These are phyloP conservation scores for Ceratocystis variospora DNA, from an alignment of 2,329 filamentous ascomycete genomes.

Conservation along the genomic window DNA sequence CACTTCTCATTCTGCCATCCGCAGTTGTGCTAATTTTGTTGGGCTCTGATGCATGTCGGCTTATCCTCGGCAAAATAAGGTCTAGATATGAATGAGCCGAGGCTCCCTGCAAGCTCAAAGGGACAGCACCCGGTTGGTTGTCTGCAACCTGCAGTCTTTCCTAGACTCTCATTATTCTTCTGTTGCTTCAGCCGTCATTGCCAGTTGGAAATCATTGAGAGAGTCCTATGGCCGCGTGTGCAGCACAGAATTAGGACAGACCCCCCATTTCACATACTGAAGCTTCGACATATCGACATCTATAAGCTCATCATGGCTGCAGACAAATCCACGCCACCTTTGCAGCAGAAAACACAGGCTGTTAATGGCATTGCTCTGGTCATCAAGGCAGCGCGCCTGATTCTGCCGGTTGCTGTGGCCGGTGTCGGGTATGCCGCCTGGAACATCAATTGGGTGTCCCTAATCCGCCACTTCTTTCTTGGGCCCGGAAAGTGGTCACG, in stretches of 20 bases:
- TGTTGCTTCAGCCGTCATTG: background rate
- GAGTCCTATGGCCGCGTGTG: background rate
- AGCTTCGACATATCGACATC: background rate
- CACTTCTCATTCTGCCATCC: background rate
- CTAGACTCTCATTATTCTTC: background rate
- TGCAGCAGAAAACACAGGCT: slow-evolving; percentile 12
- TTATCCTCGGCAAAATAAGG: background rate
- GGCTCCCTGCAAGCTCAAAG: background rate
- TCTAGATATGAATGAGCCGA: background rate
- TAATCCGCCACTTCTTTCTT: slow-evolving; percentile 35
- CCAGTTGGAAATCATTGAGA: background rate
- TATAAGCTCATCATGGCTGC: background rate
- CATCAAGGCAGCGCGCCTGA: slow-evolving; percentile 26
- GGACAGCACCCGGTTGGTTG: background rate
- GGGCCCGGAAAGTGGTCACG: slow-evolving; percentile 42
- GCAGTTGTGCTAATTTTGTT: background rate
- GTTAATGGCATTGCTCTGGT: slow-evolving; percentile 21
- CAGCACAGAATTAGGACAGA: background rate
- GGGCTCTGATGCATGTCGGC: background rate
- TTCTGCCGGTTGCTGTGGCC: slow-evolving; percentile 32
- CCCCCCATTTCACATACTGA: background rate
- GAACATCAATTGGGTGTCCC: slow-evolving; percentile 31
- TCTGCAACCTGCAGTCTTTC: background rate
- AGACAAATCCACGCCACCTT: background rate
- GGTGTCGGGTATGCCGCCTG: slow-evolving; percentile 36